Conservation (phyloP, 768 basidiomycete species). For the Tricholoma flavovirens region DNA sequence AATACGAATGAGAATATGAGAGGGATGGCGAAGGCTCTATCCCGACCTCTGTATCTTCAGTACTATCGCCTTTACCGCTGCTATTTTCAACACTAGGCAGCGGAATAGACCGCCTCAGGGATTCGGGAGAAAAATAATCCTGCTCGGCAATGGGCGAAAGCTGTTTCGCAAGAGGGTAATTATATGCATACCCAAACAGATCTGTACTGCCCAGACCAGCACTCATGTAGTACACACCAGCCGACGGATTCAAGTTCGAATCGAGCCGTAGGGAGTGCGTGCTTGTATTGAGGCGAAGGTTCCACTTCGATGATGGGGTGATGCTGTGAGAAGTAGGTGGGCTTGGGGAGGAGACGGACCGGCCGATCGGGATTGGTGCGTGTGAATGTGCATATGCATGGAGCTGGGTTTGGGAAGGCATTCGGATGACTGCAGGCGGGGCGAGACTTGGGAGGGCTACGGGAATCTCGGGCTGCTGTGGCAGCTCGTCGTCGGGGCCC, state of each 20-base stretch:
- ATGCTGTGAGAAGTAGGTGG: slow-evolving; percentile 22
- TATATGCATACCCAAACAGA: slow-evolving; percentile 30
- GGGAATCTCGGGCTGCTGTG: not conserved
- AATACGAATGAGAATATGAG: slow-evolving; percentile 13
- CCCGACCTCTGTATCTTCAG: not conserved
- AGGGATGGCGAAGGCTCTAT: not conserved
- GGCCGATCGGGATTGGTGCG: slow-evolving; percentile 10
- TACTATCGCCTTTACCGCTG: not conserved
- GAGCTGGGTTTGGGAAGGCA: slow-evolving; percentile 14
- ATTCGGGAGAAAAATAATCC: slow-evolving; percentile 52
- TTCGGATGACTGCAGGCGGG: slow-evolving; percentile 18
- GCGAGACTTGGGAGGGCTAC: slow-evolving; percentile 7
- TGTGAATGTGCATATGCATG: not conserved
- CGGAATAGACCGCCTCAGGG: slow-evolving; percentile 27
- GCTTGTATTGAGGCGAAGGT: slow-evolving; percentile 31
- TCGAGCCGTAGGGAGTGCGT: slow-evolving; percentile 40
- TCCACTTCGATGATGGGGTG: slow-evolving; percentile 20
- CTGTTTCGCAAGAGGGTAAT: slow-evolving; percentile 39
- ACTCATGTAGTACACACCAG: not conserved
- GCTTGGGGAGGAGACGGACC: slow-evolving; percentile 23
- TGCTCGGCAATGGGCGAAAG: slow-evolving; percentile 65
- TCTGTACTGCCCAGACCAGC: slow-evolving; percentile 21
- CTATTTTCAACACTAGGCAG: slow-evolving; percentile 18
- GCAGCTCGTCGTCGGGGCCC: not conserved
- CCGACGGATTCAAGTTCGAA: not conserved